A percentile compares a stretch with the other conserved stretches of the same genome.
These are phyloP conservation scores for Cordyceps fumosorosea DNA, from an alignment of 2,329 filamentous ascomycete species.

Conservation along the genomic window DNA sequence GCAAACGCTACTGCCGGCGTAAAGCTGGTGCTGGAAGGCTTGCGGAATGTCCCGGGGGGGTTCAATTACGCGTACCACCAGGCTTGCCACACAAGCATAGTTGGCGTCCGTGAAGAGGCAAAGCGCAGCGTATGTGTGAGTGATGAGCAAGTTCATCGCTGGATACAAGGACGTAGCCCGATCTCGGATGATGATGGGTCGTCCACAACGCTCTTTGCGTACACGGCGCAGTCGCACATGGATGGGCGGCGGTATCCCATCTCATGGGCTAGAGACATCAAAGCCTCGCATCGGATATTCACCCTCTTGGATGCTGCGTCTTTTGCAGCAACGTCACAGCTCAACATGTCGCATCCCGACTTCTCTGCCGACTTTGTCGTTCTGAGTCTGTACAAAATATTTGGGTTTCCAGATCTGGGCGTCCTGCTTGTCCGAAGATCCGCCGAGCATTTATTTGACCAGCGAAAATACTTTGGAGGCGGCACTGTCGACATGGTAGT, in stretches of 20 bases:
- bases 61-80: conserved; percentile 80
- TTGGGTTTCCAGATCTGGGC: conserved; percentile 89
- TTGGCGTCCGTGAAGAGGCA: conserved; percentile 73
- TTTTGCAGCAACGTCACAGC: conserved; percentile 65
- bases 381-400: conserved; percentile 94
- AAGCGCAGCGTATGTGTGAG: conserved; percentile 57
- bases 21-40: conserved; percentile 75
- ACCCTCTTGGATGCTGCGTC: conserved; percentile 82
- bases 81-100: conserved; percentile 78
- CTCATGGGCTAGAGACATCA: conserved; percentile 54
- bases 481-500: conserved; percentile 90
- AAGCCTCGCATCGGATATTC: conserved; percentile 38
- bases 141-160: conserved; percentile 56
- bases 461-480: conserved; percentile 80
- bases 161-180: conserved; percentile 44
- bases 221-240: conserved; percentile 90
- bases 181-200: conserved; percentile 21
- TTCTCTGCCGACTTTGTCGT: conserved; percentile 76
- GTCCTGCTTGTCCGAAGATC: conserved; percentile 74
- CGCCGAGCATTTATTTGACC: conserved; percentile 55
- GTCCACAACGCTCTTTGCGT: conserved; percentile 58
- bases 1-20: conserved; percentile 88
- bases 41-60: conserved; percentile 61
- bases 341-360: conserved; percentile 59
- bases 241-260: conserved; percentile 71